Conservation (phyloP, 2,329 filamentous ascomycete species). For the Hypoxylon sp. region DNA sequence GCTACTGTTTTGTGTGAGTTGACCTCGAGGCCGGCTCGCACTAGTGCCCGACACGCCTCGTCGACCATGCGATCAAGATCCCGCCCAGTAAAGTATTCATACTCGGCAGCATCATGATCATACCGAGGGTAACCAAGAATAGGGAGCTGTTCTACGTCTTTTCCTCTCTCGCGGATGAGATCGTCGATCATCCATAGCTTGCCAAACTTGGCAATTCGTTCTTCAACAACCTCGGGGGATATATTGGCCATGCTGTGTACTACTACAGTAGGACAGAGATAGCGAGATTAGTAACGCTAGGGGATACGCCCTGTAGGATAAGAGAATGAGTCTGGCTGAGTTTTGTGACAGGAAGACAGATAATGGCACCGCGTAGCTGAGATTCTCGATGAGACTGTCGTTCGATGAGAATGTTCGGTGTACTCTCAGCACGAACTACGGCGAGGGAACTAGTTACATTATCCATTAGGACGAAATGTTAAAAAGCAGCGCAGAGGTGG, state of each 20-base stretch:
- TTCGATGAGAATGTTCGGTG: neutral
- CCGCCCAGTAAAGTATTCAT: constrained; percentile 60
- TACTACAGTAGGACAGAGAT: neutral
- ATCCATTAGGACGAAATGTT: neutral
- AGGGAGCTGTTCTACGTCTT: constrained; percentile 57
- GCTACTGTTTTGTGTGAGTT: constrained; percentile 56
- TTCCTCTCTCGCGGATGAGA: constrained; percentile 58
- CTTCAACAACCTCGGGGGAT: constrained; percentile 49
- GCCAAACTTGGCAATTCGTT: constrained; percentile 55
- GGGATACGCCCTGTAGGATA: neutral
- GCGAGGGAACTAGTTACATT: neutral
- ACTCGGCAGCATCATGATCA: constrained; percentile 53
- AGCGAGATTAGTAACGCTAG: neutral
- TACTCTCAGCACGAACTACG: neutral
- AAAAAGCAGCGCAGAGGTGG: neutral
- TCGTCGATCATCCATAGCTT: constrained; percentile 60
- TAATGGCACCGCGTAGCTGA: neutral
- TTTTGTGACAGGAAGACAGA: neutral
- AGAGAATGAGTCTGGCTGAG: neutral
- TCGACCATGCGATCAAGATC: constrained; percentile 60
- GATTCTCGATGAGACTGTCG: neutral
- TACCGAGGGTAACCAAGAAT: constrained; percentile 60
- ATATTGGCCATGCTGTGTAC: constrained; percentile 48
- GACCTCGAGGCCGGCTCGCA: constrained; percentile 53
- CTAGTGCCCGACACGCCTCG: constrained; percentile 54